These are phyloP conservation scores for Pueraria montana DNA, from an alignment of 306 rosid species.

Conservation along the genomic window DNA sequence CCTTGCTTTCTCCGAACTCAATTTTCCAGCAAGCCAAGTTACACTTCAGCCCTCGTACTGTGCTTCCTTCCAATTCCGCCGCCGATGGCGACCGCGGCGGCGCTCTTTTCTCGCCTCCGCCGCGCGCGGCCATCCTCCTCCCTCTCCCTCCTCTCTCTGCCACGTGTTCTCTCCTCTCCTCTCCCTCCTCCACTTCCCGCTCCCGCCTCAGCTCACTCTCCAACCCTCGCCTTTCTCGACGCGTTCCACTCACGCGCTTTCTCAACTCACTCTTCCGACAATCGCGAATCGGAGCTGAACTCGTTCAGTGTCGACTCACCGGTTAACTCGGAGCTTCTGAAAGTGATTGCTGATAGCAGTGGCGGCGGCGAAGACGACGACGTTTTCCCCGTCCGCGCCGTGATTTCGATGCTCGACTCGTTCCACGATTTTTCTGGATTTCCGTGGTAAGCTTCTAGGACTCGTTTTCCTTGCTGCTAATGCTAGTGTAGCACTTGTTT, in stretches of 20 bases:
- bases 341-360: slow-evolving; percentile 33
- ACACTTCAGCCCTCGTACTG: neutral
- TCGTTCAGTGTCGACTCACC: slow-evolving; percentile 44
- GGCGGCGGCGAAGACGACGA: slow-evolving; percentile 45
- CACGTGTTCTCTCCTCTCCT: slow-evolving; percentile 48
- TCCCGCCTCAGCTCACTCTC: slow-evolving; percentile 37
- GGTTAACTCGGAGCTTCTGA: slow-evolving; percentile 51
- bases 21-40: neutral
- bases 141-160: slow-evolving; percentile 46
- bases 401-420: slow-evolving; percentile 73
- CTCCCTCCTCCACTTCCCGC: slow-evolving; percentile 27
- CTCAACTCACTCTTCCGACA: slow-evolving; percentile 59
- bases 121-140: slow-evolving; percentile 56
- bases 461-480: slow-evolving; percentile 1
- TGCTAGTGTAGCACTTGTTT: neutral
- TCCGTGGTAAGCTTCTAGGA: slow-evolving; percentile 72
- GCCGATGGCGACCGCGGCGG: slow-evolving; percentile 66
- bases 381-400: slow-evolving; percentile 60
- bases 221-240: slow-evolving; percentile 41
- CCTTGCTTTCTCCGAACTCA: neutral
- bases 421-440: slow-evolving; percentile 79
- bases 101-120: slow-evolving; percentile 56
- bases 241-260: slow-evolving; percentile 60
- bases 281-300: slow-evolving; percentile 42
- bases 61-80: slow-evolving; percentile 25